Conservation (phyloP, 495 filamentous ascomycete species). For the Neurospora sp. region DNA sequence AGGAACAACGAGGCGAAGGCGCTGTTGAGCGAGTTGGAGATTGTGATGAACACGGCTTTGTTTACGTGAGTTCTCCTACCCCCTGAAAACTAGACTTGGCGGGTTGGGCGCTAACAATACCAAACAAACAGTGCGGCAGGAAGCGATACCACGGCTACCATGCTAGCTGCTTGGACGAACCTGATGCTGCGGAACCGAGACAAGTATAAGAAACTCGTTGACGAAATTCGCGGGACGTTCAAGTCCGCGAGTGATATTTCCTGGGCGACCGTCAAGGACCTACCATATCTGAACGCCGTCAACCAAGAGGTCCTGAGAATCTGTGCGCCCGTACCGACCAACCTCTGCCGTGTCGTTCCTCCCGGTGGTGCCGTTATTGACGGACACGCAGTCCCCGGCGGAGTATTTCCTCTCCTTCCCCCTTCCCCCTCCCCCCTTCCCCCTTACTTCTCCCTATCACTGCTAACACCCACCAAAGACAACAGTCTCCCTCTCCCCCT, state of each 20-base stretch:
- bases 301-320: slow-evolving; percentile 11
- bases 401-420: neutral
- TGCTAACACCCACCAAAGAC: neutral
- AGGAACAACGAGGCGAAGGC: slow-evolving; percentile 13
- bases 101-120: neutral
- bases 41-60: slow-evolving; percentile 16
- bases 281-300: slow-evolving; percentile 7
- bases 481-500: slow-evolving; percentile 15
- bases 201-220: slow-evolving; percentile 3
- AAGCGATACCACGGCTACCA: slow-evolving; percentile 12
- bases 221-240: slow-evolving; percentile 8
- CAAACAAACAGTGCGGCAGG: slow-evolving; percentile 10
- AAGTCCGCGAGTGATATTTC: slow-evolving; percentile 7
- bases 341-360: slow-evolving; percentile 6
- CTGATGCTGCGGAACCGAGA: slow-evolving; percentile 7
- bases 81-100: neutral
- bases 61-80: slow-evolving; percentile 7
- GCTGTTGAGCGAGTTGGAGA: slow-evolving; percentile 8
- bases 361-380: slow-evolving; percentile 7
- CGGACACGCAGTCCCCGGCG: slow-evolving; percentile 6
- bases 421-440: too few relatives aligned
- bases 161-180: slow-evolving; percentile 7
- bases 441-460: neutral
- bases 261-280: slow-evolving; percentile 6
- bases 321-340: slow-evolving; percentile 3